phyloP scores from a whole-genome alignment of 192 early-diverging fungal species.

The Mortierella hygrophila region DNA sequence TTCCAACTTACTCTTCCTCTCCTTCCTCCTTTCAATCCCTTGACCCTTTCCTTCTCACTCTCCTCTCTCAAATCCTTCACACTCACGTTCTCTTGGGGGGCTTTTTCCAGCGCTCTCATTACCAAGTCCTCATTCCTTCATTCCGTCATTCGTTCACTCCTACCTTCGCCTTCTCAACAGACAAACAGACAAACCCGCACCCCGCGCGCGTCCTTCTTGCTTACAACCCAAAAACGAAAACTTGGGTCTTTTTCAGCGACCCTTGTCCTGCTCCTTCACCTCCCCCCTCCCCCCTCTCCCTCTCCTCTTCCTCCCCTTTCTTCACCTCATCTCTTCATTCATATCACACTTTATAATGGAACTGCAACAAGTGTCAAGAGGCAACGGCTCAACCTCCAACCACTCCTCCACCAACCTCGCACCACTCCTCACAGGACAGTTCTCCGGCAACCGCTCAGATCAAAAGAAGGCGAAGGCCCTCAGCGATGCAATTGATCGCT shows the following conservation, averaged over 20 bases:
- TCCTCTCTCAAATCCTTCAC: neutral
- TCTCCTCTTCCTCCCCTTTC: neutral
- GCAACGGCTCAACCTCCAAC: conserved; percentile 10
- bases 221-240: neutral
- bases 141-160: neutral
- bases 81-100: neutral
- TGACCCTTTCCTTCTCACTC: neutral
- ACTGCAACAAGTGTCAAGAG: conserved; percentile 19
- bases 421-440: conserved; percentile 26
- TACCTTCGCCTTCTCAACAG: neutral
- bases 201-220: neutral
- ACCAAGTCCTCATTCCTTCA: neutral
- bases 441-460: conserved; percentile 29
- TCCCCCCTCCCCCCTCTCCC: neutral
- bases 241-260: neutral
- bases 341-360: conserved; percentile 15
- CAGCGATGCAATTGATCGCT: conserved; percentile 66
- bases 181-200: too few relatives aligned
- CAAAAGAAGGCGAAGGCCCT: conserved; percentile 59
- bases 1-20: neutral
- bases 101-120: neutral
- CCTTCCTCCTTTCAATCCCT: neutral
- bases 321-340: too few relatives aligned
- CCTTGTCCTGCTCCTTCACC: neutral
- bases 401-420: neutral